Percentiles rank a stretch among this genome's conserved stretches.
These are phyloP conservation scores for Talaromyces thailandensis DNA, from an alignment of 495 filamentous ascomycete genomes.

Conservation along the genomic window DNA sequence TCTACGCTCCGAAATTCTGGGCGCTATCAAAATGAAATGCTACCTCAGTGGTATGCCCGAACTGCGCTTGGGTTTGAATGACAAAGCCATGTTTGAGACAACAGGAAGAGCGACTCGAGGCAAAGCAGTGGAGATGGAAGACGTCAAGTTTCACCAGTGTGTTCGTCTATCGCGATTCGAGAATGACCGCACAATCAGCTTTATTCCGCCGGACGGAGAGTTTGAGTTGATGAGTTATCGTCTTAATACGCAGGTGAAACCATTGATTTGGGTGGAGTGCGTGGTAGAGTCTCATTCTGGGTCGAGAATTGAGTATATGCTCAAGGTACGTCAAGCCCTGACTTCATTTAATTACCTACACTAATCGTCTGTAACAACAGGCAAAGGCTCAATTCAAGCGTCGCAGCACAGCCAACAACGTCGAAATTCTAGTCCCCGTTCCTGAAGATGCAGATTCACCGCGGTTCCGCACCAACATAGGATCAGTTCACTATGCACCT, in stretches of 20 bases:
- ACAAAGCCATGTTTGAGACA: slow-evolving; percentile 99
- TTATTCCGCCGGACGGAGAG: slow-evolving; percentile 96
- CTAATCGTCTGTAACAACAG: slow-evolving; percentile 21
- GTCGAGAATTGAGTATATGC: slow-evolving; percentile 93
- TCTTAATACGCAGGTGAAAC: slow-evolving; percentile 97
- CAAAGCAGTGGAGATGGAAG: slow-evolving; percentile 99
- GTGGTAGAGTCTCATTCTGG: slow-evolving; percentile 92
- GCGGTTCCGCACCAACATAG: slow-evolving; percentile 95
- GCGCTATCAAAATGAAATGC: slow-evolving; percentile 99
- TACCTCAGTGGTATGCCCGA: slow-evolving; percentile 99
- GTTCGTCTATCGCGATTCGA: slow-evolving; percentile 93
- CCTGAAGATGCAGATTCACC: slow-evolving; percentile 96
- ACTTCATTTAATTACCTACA: neutral
- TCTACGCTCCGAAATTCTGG: slow-evolving; percentile 91
- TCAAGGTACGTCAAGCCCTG: slow-evolving; percentile 54
- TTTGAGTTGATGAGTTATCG: slow-evolving; percentile 99
- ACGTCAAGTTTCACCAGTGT: slow-evolving; percentile 99
- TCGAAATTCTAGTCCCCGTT: slow-evolving; percentile 94
- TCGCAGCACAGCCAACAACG: slow-evolving; percentile 95
- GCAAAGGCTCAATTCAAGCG: slow-evolving; percentile 98
- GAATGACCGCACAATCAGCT: slow-evolving; percentile 97
- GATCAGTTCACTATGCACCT: slow-evolving; percentile 95
- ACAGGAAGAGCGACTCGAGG: slow-evolving; percentile 90
- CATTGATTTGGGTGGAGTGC: slow-evolving; percentile 98
- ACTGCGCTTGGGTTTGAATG: slow-evolving; percentile 87